Evolutionary conservation across 2,329 filamentous ascomycete species (phyloP).

Genomic region (Diaporthe sp.): DNA sequence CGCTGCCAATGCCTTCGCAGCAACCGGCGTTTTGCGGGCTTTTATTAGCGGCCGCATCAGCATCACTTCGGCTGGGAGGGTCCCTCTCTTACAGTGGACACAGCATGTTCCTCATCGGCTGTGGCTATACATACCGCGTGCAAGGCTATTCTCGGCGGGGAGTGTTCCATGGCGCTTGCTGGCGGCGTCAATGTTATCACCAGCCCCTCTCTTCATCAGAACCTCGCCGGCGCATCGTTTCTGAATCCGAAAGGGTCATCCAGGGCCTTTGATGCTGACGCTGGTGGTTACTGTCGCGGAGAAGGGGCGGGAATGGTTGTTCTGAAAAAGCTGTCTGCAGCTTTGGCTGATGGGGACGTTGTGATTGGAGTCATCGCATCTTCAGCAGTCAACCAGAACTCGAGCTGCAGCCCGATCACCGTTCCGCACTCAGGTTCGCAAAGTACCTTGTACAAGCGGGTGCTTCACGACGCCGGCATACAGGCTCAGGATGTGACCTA

Average conservation of each 20-base stretch:
- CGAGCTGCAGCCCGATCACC: conserved; percentile 43
- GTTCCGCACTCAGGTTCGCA: conserved; percentile 41
- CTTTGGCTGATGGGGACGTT: conserved; percentile 60
- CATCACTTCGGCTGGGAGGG: conserved; percentile 55
- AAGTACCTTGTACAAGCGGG: conserved; percentile 42
- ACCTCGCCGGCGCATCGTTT: conserved; percentile 50
- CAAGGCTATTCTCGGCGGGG: conserved; percentile 40
- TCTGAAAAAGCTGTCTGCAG: conserved; percentile 61
- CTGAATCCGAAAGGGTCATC: conserved; percentile 56
- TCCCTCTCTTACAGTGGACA: conserved; percentile 52
- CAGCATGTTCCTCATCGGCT: conserved; percentile 50
- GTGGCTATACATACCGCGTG: conserved; percentile 47
- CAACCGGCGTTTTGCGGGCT: conserved; percentile 36
- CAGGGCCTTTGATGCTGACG: conserved; percentile 57
- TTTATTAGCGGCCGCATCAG: conserved; percentile 48
- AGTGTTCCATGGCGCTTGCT: conserved; percentile 48
- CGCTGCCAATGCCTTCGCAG: conserved; percentile 23
- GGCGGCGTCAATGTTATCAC: conserved; percentile 53
- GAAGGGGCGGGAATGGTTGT: conserved; percentile 61
- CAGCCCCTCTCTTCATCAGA: conserved; percentile 41
- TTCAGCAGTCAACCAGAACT: conserved; percentile 49
- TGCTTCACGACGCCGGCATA: conserved; percentile 39
- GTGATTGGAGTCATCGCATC: conserved; percentile 55
- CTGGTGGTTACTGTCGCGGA: conserved; percentile 65
- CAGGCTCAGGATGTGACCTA: conserved; percentile 42